A percentile compares a stretch with the other conserved stretches of the same genome.
Evolutionary conservation across 768 basidiomycete genomes (phyloP).

Genomic region (Russula sp.): DNA sequence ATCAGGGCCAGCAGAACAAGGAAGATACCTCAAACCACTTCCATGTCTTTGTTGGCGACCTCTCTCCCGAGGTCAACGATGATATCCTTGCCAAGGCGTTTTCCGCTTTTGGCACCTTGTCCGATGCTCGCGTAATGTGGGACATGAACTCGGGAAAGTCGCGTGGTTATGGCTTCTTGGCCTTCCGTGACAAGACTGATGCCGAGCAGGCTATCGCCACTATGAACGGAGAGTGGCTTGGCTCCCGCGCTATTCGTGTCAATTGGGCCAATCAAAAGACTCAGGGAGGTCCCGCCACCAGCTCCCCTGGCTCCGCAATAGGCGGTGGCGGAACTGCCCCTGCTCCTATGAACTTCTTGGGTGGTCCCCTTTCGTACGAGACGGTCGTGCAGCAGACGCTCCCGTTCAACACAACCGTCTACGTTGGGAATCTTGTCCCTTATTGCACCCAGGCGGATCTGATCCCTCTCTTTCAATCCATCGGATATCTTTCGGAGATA

Average conservation of each 20-base stretch:
- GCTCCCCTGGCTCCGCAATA: conserved; percentile 13
- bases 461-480: conserved; percentile 96
- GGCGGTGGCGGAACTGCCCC: conserved; percentile 53
- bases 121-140: conserved; percentile 99
- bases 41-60: conserved; percentile 99
- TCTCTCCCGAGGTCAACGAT: conserved; percentile 97
- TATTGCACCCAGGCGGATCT: conserved; percentile 97
- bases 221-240: conserved; percentile 99
- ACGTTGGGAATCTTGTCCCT: conserved; percentile 97
- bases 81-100: conserved; percentile 96
- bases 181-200: conserved; percentile 97
- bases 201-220: conserved; percentile 99
- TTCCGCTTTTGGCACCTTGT: conserved; percentile 91
- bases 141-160: conserved; percentile 99
- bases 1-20: conserved; percentile 97
- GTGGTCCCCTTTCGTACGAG: conserved; percentile 86
- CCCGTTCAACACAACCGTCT: conserved; percentile 91
- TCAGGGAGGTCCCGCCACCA: conserved; percentile 45
- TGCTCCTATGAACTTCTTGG: conserved; percentile 86
- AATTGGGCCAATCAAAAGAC: conserved; percentile 99
- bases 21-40: conserved; percentile 97
- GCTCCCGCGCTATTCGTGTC: conserved; percentile 95
- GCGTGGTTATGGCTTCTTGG: conserved; percentile 96
- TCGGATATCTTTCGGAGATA: conserved; percentile 97
- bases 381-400: conserved; percentile 91